Evolutionary conservation across 192 early-diverging fungal genomes (phyloP).

Genomic region (Podila epigama): DNA sequence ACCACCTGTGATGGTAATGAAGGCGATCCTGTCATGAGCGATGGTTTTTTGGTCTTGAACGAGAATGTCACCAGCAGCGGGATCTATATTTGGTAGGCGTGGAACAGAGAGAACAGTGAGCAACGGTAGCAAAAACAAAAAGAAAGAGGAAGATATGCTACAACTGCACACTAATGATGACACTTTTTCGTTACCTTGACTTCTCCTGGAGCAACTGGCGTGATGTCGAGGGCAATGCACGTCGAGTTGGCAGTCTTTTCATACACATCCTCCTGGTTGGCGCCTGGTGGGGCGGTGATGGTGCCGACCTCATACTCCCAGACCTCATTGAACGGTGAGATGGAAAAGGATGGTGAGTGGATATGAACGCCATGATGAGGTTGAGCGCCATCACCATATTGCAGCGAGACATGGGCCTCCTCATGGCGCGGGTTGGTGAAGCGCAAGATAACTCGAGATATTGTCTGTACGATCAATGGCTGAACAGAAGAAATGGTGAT

Average conservation of each 20-base stretch:
- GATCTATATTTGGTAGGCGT: too few species aligned
- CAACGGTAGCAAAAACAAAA: not conserved
- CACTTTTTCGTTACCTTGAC: constrained; percentile 51
- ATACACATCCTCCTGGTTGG: constrained; percentile 59
- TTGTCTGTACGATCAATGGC: constrained; percentile 47
- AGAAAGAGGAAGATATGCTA: not conserved
- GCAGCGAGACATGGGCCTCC: constrained; percentile 68
- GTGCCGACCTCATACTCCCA: constrained; percentile 75
- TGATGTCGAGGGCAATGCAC: constrained; percentile 65
- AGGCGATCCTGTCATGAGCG: constrained; percentile 31
- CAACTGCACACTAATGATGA: too few species aligned
- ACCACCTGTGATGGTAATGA: constrained; percentile 33
- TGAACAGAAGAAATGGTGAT: constrained; percentile 70
- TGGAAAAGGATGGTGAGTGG: constrained; percentile 67
- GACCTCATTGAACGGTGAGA: constrained; percentile 79
- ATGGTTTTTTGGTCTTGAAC: constrained; percentile 48
- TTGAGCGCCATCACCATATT: constrained; percentile 44
- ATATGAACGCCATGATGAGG: constrained; percentile 57
- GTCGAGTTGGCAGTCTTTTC: constrained; percentile 71
- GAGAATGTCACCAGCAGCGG: constrained; percentile 66
- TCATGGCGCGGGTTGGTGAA: constrained; percentile 86
- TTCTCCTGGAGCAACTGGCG: constrained; percentile 57
- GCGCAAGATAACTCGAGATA: constrained; percentile 64
- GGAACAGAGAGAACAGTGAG: not conserved
- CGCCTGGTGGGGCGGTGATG: constrained; percentile 26